Evolutionary conservation across 495 filamentous ascomycete species (phyloP).

Genomic region (Hypoxylon trugodes): DNA sequence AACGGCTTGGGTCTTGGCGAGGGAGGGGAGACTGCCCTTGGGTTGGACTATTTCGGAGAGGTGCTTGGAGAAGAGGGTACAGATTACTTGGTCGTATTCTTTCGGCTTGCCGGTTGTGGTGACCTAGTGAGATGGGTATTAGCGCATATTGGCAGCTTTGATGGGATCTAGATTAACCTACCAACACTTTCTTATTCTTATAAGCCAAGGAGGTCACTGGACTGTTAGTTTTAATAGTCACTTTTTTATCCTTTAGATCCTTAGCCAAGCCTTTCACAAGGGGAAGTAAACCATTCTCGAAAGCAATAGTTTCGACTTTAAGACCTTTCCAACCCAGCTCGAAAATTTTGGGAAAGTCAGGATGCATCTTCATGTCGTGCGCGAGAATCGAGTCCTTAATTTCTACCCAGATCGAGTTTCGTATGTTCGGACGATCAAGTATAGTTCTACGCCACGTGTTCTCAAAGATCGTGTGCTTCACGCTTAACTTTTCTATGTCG

Average conservation of each 20-base stretch:
- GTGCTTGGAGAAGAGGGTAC: slow-evolving; percentile 67
- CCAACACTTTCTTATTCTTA: slow-evolving; percentile 23
- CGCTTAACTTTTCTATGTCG: slow-evolving; percentile 82
- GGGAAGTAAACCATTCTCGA: slow-evolving; percentile 66
- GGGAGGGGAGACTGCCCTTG: slow-evolving; percentile 54
- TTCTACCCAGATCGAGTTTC: neutral
- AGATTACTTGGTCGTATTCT: slow-evolving; percentile 71
- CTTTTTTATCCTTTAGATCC: slow-evolving; percentile 56
- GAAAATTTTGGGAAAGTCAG: slow-evolving; percentile 26
- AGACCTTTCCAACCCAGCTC: slow-evolving; percentile 22
- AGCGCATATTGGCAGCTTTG: neutral
- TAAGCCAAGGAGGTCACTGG: slow-evolving; percentile 49
- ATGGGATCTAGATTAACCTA: slow-evolving; percentile 7
- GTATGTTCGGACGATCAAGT: neutral
- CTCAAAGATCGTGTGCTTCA: slow-evolving; percentile 56
- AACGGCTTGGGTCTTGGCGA: slow-evolving; percentile 67
- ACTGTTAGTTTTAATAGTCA: slow-evolving; percentile 60
- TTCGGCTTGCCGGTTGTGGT: slow-evolving; percentile 32
- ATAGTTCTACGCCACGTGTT: neutral
- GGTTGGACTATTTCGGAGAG: slow-evolving; percentile 55
- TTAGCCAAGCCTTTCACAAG: slow-evolving; percentile 58
- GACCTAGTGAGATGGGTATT: slow-evolving; percentile 37
- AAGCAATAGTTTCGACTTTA: slow-evolving; percentile 45
- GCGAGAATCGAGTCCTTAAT: slow-evolving; percentile 22
- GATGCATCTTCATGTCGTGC: slow-evolving; percentile 18